These are phyloP conservation scores for Clarireedia monteithiana DNA, from an alignment of 2,329 filamentous ascomycete species.

Conservation along the genomic window DNA sequence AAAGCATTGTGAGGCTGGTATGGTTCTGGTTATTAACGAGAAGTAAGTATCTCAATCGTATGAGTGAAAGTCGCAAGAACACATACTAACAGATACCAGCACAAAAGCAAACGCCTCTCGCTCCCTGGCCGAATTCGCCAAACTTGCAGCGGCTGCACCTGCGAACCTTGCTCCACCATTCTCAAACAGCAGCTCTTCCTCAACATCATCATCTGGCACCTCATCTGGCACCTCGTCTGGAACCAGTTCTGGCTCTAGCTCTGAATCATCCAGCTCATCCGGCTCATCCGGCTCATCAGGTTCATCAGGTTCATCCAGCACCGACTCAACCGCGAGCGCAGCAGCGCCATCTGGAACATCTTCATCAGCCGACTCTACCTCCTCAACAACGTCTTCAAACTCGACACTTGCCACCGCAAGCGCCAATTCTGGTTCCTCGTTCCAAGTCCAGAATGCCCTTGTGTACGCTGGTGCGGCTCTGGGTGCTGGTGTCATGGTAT, in stretches of 20 bases:
- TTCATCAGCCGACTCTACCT: not conserved
- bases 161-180: slow-evolving; percentile 33
- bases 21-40: slow-evolving; percentile 38
- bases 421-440: not conserved
- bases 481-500: not conserved
- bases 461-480: not conserved
- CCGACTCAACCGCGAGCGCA: not conserved
- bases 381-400: not conserved
- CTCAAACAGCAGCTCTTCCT: slow-evolving; percentile 5
- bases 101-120: slow-evolving; percentile 41
- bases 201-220: not conserved
- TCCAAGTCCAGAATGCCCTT: not conserved
- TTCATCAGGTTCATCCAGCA: not conserved
- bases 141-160: slow-evolving; percentile 31
- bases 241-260: not conserved
- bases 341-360: not conserved
- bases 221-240: not conserved
- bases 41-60: slow-evolving; percentile 37
- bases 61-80: not conserved
- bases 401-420: slow-evolving; percentile 1
- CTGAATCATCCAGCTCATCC: not conserved
- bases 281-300: not conserved
- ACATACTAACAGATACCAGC: slow-evolving; percentile 13
- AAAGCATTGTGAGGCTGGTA: slow-evolving; percentile 57
- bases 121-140: slow-evolving; percentile 36